Base-by-base conservation (phyloP, 1,139 yeast species). In the Yamadazyma pseudoaaseri region DNA sequence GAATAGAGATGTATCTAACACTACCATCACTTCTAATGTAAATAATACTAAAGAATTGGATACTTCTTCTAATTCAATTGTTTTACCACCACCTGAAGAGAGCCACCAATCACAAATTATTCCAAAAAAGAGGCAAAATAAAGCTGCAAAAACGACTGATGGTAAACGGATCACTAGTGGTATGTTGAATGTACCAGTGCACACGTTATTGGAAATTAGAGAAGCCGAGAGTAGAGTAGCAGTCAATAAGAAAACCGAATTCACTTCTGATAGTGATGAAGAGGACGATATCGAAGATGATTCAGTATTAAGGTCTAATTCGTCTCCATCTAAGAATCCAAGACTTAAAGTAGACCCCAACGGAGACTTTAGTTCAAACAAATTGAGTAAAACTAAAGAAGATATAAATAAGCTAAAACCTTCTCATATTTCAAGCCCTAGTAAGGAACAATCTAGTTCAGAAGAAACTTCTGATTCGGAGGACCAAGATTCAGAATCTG, bases 121-220 rank as follows among this genome's bases (percentile, higher is more conserved):
- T 13, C 71, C 72, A 1, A 43, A 43, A 18, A 61, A 61, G 36
- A 43, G 47, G 27, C 30, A 31, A 17, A 17, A 45, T 27, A 31
- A 31, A 3, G 8, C 11, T 8, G 34, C 46, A 3, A 34, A 36
- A 11, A 20, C 23, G 10, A 33, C 45, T 5, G 38, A 31, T 5
- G 37, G 47, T 5, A 41, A 39, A 8, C 65, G 86, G 49, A 79
- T 81, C 29, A 78, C 85, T 1, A 79, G 86, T 0, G 89, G 89
- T 1, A 81, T 80, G 86, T 58, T 82, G 31, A 51, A 48, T 31
- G 49, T 60, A 23, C 72, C 72, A 1, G 51, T 51, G 12, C 56
- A 51, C 34, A 43, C 58, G 3, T 49, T 49, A 33, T 36, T 54
- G 23, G 57, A 54, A 16, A 45, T 46, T n/a, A 47, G 45, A 18